These are phyloP conservation scores for Dalbergia cultrata DNA, from an alignment of 306 rosid genomes.

Conservation along the genomic window DNA sequence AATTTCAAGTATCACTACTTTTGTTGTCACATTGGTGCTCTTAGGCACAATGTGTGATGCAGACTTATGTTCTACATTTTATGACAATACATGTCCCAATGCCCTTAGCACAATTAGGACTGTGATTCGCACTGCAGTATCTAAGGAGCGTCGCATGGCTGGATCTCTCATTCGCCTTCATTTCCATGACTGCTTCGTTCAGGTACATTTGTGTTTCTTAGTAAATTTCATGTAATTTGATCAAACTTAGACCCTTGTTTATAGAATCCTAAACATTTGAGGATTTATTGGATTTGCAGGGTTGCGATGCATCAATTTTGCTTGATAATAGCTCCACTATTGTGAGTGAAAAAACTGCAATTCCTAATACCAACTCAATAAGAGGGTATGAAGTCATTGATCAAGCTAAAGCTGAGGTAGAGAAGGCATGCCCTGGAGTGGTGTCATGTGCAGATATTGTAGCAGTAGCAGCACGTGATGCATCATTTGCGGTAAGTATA, in stretches of 20 bases:
- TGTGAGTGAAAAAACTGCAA: constrained; percentile 56
- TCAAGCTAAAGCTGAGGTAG: constrained; percentile 63
- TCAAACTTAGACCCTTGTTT: no score
- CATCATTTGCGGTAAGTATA: constrained; percentile 59
- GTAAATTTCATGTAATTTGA: no score
- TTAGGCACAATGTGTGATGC: background rate
- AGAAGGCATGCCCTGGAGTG: constrained; percentile 63
- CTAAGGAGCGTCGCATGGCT: constrained; percentile 55
- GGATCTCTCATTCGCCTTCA: constrained; percentile 57
- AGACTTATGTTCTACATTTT: background rate
- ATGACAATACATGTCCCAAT: constrained; percentile 29
- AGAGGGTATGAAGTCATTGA: constrained; percentile 65
- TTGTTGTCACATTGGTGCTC: background rate
- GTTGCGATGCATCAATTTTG: constrained; percentile 71
- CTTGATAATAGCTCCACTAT: constrained; percentile 45
- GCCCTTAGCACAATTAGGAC: constrained; percentile 61
- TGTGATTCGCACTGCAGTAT: background rate
- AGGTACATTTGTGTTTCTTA: constrained; percentile 23
- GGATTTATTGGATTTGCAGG: constrained; percentile 33
- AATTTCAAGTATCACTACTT: background rate
- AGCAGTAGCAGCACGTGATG: constrained; percentile 74
- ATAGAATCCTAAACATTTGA: background rate
- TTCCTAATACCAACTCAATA: constrained; percentile 40
- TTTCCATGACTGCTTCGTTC: constrained; percentile 58
- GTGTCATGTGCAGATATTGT: constrained; percentile 56